Base-by-base conservation (phyloP, 371 early-diverging fungal genomes). In the Mycotypha africana region DNA sequence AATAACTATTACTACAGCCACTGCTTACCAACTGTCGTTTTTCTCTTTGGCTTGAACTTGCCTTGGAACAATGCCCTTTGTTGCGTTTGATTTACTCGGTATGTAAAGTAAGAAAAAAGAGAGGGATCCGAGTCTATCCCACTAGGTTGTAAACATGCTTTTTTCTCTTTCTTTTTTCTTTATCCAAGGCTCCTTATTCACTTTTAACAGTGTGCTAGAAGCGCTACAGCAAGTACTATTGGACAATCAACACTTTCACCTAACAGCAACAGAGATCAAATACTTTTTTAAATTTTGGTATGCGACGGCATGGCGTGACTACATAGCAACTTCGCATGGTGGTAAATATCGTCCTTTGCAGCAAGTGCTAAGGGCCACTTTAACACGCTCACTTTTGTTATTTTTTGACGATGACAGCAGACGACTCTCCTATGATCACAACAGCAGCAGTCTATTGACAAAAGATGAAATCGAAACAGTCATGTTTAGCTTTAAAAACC, bases 21-120 rank as follows among this genome's bases (percentile, higher is more conserved):
- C n/a, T n/a, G n/a, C n/a, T n/a, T n/a, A n/a, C n/a, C n/a, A n/a
- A n/a, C n/a, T n/a, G n/a, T n/a, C n/a, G n/a, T n/a, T n/a, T n/a
- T n/a, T n/a, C n/a, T n/a, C n/a, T n/a, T n/a, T n/a, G n/a, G n/a
- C n/a, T n/a, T n/a, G n/a, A n/a, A n/a, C n/a, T n/a, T n/a, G n/a
- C n/a, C n/a, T n/a, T n/a, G n/a, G n/a, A n/a, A n/a, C n/a, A n/a
- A 70, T 70, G 70, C 66, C 70, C 3, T 53, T 58, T 35, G 61
- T 60, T 24, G 70, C 70, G 14, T 70, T 70, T 56, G 66, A 70
- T 34, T 51, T 70, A 33, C 44, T 60, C 31, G 66, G 69, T 68
- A 42, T 20, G 21, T 15, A 30, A 22, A 16, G n/a, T 14, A 23
- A 26, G 10, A 22, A 15, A 20, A 12, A 20, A 9, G 12, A 19